phyloP scores from a whole-genome alignment of 495 filamentous ascomycete genomes.

The Penicillium daleae region DNA sequence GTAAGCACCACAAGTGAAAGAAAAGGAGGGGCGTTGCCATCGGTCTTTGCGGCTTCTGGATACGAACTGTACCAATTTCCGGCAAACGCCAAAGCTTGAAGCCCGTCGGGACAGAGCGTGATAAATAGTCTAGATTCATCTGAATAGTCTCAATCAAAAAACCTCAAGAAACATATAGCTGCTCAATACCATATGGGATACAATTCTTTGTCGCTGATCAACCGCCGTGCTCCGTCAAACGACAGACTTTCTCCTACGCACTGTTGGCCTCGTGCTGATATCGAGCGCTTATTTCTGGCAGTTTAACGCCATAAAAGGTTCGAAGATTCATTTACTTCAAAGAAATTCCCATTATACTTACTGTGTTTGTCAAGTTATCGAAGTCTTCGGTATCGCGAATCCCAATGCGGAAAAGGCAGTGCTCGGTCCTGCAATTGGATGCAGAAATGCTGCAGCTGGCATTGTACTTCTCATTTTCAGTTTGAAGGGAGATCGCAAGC shows the following conservation, averaged over 20 bases:
- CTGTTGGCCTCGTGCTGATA: not conserved
- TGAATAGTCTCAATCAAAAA: not conserved
- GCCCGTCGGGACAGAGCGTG: not conserved
- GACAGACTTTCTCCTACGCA: not conserved
- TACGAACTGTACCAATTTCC: not conserved
- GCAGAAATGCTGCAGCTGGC: not conserved
- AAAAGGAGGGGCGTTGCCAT: not conserved
- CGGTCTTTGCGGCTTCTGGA: not conserved
- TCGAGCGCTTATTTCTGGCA: not conserved
- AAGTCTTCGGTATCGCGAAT: not conserved
- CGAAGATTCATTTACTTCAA: not conserved
- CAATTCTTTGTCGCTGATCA: not conserved
- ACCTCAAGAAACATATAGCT: not conserved
- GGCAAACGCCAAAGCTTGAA: not conserved
- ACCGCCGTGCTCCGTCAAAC: not conserved
- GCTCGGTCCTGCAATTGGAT: not conserved
- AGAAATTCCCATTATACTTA: not conserved
- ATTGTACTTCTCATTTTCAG: not conserved
- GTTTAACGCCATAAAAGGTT: not conserved
- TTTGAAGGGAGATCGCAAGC: not conserved
- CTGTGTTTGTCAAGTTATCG: not conserved
- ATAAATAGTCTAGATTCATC: not conserved
- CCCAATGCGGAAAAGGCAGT: conserved; percentile 1
- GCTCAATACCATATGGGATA: not conserved
- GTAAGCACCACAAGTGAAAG: not conserved